Base-by-base conservation (phyloP, 495 filamentous ascomycete species). In the Talaromyces borbonicus region DNA sequence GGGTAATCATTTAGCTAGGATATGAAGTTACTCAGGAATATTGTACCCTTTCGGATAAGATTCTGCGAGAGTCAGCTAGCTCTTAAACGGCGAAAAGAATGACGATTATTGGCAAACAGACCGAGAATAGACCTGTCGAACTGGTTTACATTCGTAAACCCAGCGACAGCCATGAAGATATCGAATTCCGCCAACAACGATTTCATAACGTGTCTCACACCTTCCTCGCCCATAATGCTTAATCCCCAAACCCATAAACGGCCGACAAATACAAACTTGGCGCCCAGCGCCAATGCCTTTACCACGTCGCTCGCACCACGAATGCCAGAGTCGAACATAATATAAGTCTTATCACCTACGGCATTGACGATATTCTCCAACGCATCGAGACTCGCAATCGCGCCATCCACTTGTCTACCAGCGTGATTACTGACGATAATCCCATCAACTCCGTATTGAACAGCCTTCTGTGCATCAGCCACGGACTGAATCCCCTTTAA, bases 241-340 rank as follows among this genome's bases (percentile, higher is more conserved):
- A 84, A 51, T 1, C 71, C 80, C 68, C 74, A 85, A 27, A 85
- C 65, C 73, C 74, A 81, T 4, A 80, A 58, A 5, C 80, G 59
- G 8, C 86, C 87, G 47, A 95, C 87, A 16, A 90, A 80, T 0
- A 94, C 88, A 14, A 83, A 88, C 58, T 79, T 85, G 5, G 88
- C 89, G 30, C 89, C 89, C 2, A 96, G 69, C 51, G 85, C 90
- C 27, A 94, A 67, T 42, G 89, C 89, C 63, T 95, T 96, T 67
- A 95, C 74, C 53, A 83, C 62, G 57, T 84, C 80, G 3, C 68
- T 67, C 0, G 69, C 80, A 23, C 71, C 70, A 1, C 81, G 71
- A 19, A 84, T 59, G 1, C 82, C 81, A 4, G 71, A 76, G 57
- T 85, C 81, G 49, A 81, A 84, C 50, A 82, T 73, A 26, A 82